Evolutionary conservation across 2,329 filamentous ascomycete genomes (phyloP).

Genomic region (Graphiopsis chlorocephala): DNA sequence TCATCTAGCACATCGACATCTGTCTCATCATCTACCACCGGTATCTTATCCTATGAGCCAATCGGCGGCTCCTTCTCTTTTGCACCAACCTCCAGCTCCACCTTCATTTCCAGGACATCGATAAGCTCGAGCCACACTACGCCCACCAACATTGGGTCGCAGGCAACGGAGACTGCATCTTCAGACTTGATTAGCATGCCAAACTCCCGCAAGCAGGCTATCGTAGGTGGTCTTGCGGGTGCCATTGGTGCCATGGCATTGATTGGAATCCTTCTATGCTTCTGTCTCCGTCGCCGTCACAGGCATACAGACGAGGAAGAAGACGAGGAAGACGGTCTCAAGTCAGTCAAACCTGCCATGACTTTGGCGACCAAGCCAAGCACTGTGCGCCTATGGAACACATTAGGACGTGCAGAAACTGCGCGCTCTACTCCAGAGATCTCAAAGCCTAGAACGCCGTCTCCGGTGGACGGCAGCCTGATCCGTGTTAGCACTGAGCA

Average conservation of each 20-base stretch:
- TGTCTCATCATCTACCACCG: constrained; percentile 3
- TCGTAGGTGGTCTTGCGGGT: constrained; percentile 32
- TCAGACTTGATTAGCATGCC: constrained; percentile 15
- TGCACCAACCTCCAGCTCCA: constrained; percentile 4
- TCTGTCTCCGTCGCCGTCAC: constrained; percentile 27
- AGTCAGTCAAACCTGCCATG: neutral
- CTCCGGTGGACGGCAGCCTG: constrained; percentile 33
- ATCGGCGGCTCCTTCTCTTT: constrained; percentile 1
- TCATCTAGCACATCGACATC: neutral
- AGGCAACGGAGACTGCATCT: constrained; percentile 13
- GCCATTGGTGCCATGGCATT: constrained; percentile 31
- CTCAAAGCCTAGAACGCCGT: constrained; percentile 20
- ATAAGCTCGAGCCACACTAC: neutral
- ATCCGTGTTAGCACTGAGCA: constrained; percentile 34
- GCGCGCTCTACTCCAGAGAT: constrained; percentile 19
- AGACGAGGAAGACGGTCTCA: constrained; percentile 16
- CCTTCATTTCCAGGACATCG: neutral
- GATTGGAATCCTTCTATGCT: constrained; percentile 28
- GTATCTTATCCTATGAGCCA: constrained; percentile 6
- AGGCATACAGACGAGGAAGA: constrained; percentile 12
- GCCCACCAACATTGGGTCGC: neutral
- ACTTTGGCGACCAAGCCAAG: constrained; percentile 4
- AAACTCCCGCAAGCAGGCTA: constrained; percentile 26
- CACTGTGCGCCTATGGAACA: constrained; percentile 16
- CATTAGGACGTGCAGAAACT: neutral